Conservation (phyloP, 2,329 filamentous ascomycete species). For the Sphaerulina musiva region DNA sequence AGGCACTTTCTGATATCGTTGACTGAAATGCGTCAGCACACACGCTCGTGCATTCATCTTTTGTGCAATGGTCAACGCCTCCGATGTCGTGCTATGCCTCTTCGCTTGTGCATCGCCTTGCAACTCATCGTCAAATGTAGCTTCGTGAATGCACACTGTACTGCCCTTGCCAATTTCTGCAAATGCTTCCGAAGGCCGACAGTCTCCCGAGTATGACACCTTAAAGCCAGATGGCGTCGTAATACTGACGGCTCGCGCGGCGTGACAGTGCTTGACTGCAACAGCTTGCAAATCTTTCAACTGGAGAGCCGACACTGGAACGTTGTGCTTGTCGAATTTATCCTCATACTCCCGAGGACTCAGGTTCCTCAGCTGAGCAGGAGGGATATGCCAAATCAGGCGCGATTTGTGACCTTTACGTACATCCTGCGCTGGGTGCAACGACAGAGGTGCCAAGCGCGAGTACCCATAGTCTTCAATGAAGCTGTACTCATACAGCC, state of each 20-base stretch:
- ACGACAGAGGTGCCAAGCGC: conserved; percentile 48
- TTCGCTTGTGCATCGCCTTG: conserved; percentile 71
- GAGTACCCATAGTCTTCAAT: conserved; percentile 71
- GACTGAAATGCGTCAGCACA: conserved; percentile 88
- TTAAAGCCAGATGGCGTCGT: conserved; percentile 76
- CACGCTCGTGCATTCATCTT: conserved; percentile 74
- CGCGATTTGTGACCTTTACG: conserved; percentile 20
- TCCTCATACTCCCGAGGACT: conserved; percentile 21
- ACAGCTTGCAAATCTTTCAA: conserved; percentile 62
- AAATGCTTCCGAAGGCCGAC: conserved; percentile 68
- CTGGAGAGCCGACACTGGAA: conserved; percentile 46
- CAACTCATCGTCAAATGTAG: conserved; percentile 88
- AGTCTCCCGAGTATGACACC: conserved; percentile 90
- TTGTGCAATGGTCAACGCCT: conserved; percentile 71
- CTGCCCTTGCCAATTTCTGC: conserved; percentile 63
- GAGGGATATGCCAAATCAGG: conserved; percentile 33
- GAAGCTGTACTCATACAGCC: conserved; percentile 70
- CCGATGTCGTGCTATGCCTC: conserved; percentile 80
- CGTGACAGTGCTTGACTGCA: conserved; percentile 69
- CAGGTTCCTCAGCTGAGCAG: conserved; percentile 20
- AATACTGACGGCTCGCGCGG: conserved; percentile 68
- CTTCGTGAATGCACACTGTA: conserved; percentile 88
- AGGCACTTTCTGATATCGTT: conserved; percentile 77
- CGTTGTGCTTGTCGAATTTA: conserved; percentile 17
- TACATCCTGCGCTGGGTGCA: conserved; percentile 29